Percentiles rank a stretch among this genome's conserved stretches.
Conservation (phyloP, 345 rosid species). For the Eutrema yunnanense region DNA sequence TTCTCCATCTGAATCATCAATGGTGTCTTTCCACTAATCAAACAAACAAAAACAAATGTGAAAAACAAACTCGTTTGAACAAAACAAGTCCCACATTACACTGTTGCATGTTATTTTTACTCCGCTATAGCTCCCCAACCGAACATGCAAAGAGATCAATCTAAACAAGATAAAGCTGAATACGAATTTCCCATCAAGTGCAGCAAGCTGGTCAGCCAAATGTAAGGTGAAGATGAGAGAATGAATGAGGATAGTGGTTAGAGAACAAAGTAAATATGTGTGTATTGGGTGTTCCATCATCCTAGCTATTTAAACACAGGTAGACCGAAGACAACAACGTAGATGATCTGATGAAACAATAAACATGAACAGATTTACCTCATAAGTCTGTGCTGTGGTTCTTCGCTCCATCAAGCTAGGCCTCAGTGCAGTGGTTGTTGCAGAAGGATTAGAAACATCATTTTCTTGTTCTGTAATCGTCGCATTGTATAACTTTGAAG, state of each 20-base stretch:
- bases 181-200: not conserved
- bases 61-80: not conserved
- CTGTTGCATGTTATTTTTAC: not conserved
- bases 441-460: conserved; percentile 11
- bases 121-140: not conserved
- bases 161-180: conserved; percentile 1
- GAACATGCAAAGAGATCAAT: not conserved
- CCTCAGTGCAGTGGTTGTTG: not conserved
- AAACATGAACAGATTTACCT: not conserved
- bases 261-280: not conserved
- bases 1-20: conserved; percentile 24
- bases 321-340: not conserved
- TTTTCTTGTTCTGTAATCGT: not conserved
- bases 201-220: not conserved
- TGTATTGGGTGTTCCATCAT: not conserved
- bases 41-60: conserved; percentile 2
- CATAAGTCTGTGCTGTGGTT: conserved; percentile 19
- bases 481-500: not conserved
- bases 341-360: not conserved
- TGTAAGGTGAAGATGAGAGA: not conserved
- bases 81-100: not conserved
- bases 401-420: conserved; percentile 27
- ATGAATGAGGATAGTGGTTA: not conserved
- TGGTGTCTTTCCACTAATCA: conserved; percentile 34
- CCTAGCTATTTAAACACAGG: conserved; percentile 2